Evolutionary conservation across 148 eudicot genomes (phyloP), one percentile per base, ranked within the genome.

Genomic region (Heliosperma pusillum): DNA sequence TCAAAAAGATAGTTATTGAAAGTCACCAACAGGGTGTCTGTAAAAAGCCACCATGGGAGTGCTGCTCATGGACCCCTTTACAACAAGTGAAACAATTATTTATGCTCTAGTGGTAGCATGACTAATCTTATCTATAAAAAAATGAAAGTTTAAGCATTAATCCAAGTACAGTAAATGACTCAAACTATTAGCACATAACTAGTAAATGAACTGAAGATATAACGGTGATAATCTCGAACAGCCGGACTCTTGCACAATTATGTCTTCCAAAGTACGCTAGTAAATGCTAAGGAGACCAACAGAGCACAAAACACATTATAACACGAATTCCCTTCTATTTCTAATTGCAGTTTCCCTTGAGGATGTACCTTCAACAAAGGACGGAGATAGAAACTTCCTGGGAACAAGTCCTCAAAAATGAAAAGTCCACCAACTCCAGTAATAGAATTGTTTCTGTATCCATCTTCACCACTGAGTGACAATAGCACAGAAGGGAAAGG

Each of bases 321-420:
- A 10, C 40, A 62, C 55, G 27, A 15, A 67, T 50, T 72, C 42
- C 24, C 47, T 42, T 74, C 27, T 44, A 63, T 29, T 16, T 42
- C n/a, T 17, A 57, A 67, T 5, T 52, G 71, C 12, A 65, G 72
- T 65, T 56, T 71, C 42, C 30, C 58, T 44, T 44, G 57, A 60
- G 30, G 22, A 57, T 74, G 71, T 90, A 95, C 98, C 98, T 95
- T 95, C 24, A 95, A 83, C 64, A 95, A 80, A 82, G 99, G 99
- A 36, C 99, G 97, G 59, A 95, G 96, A 81, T 95, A 95, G 84
- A 95, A 95, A 79, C 96, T 95, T 79, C 97, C 99, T 66, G 97
- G 99, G 82, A 95, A 95, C 57, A 95, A 82, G 82, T 86, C 83
- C 73, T 82, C 88, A 67, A 95, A 95, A 13, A 72, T 70, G 69